These are phyloP conservation scores for Aspergillus sp. DNA, from an alignment of 2,329 filamentous ascomycete species.

Conservation along the genomic window DNA sequence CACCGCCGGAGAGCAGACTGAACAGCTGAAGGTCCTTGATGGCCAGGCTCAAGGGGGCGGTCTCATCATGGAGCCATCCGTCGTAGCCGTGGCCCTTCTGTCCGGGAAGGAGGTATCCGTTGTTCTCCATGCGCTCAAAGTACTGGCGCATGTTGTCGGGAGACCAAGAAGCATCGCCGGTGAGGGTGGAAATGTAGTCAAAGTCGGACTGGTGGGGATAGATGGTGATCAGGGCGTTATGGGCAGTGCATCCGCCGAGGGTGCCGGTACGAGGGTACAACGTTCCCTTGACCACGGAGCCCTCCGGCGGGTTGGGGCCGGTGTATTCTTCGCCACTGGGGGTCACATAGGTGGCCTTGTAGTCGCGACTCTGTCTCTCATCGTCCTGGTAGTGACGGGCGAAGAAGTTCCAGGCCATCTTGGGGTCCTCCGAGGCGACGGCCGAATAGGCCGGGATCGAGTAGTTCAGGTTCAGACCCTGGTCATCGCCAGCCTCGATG, in stretches of 20 bases:
- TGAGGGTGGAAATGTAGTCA: conserved; percentile 56
- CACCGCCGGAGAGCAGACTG: conserved; percentile 52
- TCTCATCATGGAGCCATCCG: conserved; percentile 26
- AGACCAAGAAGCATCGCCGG: conserved; percentile 60
- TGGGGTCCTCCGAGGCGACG: conserved; percentile 28
- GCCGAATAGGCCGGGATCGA: conserved; percentile 29
- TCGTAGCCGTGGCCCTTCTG: conserved; percentile 45
- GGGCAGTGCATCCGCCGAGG: conserved; percentile 59
- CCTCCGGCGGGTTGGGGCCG: conserved; percentile 53
- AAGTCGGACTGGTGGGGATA: conserved; percentile 62
- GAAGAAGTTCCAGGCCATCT: conserved; percentile 35
- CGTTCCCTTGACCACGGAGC: conserved; percentile 53
- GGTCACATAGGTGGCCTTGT: conserved; percentile 42
- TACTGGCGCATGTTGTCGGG: conserved; percentile 59
- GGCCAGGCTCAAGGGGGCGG: conserved; percentile 47
- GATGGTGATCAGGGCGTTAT: conserved; percentile 61
- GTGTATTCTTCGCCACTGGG: conserved; percentile 53
- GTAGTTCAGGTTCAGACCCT: conserved; percentile 30
- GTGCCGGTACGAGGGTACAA: conserved; percentile 59
- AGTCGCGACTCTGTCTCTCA: conserved; percentile 27
- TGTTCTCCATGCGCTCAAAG: conserved; percentile 55
- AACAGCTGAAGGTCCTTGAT: conserved; percentile 55
- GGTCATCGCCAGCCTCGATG: conserved; percentile 40
- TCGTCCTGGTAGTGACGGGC: conserved; percentile 35
- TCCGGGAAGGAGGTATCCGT: conserved; percentile 48